Evolutionary conservation across 306 rosid genomes (phyloP).

Genomic region (Casuarina equisetifolia): DNA sequence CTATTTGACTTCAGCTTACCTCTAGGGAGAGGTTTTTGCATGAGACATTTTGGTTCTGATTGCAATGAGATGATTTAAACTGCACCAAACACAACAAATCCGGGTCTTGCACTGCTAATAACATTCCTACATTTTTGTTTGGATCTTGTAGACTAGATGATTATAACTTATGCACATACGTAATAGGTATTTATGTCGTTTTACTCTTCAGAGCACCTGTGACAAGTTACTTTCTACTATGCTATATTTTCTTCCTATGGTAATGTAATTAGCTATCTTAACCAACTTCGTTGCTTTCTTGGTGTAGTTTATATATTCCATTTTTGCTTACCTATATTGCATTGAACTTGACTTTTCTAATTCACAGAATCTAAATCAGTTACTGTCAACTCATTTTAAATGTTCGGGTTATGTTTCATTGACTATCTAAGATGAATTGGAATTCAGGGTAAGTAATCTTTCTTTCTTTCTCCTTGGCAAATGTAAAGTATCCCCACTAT

Average conservation of each 20-base stretch:
- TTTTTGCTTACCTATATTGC: neutral
- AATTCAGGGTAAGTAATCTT: neutral
- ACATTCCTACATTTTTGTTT: neutral
- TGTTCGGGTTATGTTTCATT: neutral
- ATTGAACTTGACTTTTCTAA: neutral
- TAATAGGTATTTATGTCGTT: slow-evolving; percentile 1
- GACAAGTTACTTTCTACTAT: neutral
- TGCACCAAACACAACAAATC: neutral
- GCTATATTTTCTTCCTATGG: neutral
- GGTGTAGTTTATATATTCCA: neutral
- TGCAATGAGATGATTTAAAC: neutral
- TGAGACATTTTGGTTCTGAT: neutral
- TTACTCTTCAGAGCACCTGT: neutral
- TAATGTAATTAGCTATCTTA: neutral
- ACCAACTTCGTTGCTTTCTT: neutral
- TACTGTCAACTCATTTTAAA: neutral
- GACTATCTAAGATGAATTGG: neutral
- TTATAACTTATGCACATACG: neutral
- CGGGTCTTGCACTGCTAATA: neutral
- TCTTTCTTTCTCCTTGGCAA: neutral
- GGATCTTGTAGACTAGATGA: neutral
- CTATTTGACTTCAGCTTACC: neutral
- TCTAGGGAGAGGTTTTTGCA: neutral
- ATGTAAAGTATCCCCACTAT: neutral
- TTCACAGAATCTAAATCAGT: neutral